Conservation (phyloP, 495 filamentous ascomycete genomes). For the Annulohypoxylon moriforme region DNA sequence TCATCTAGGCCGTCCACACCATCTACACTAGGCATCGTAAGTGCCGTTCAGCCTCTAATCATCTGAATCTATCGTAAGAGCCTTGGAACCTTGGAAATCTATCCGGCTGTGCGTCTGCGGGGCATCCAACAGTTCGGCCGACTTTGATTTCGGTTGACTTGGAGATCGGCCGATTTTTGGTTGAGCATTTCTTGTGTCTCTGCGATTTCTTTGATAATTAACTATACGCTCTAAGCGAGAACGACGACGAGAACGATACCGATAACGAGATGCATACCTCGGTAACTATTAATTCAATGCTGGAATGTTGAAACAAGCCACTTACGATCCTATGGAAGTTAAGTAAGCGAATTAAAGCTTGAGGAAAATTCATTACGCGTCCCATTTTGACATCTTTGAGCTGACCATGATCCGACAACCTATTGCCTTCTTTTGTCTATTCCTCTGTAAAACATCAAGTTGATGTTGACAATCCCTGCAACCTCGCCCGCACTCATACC, state of each 20-base stretch:
- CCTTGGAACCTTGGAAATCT: constrained; percentile 15
- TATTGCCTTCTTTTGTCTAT: constrained; percentile 2
- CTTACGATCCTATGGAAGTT: background rate
- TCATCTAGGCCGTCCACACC: background rate
- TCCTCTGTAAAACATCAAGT: background rate
- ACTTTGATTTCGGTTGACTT: too few relatives aligned
- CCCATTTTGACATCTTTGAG: background rate
- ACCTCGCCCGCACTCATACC: constrained; percentile 11
- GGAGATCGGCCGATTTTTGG: background rate
- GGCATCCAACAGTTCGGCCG: background rate
- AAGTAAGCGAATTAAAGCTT: background rate
- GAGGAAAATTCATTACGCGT: constrained; percentile 9
- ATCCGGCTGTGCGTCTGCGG: constrained; percentile 21
- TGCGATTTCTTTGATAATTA: background rate
- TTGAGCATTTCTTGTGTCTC: background rate
- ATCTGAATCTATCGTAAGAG: background rate
- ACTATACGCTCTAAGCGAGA: background rate
- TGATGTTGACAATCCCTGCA: constrained; percentile 13
- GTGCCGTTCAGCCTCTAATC: constrained; percentile 13
- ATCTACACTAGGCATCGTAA: background rate
- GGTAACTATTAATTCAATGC: too few relatives aligned
- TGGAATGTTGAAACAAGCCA: background rate
- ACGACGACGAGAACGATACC: background rate
- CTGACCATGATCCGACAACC: background rate
- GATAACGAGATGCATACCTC: too few relatives aligned